A percentile compares a stretch with the other conserved stretches of the same genome.
phyloP scores from a whole-genome alignment of 345 rosid species.

The Jatropha curcas region DNA sequence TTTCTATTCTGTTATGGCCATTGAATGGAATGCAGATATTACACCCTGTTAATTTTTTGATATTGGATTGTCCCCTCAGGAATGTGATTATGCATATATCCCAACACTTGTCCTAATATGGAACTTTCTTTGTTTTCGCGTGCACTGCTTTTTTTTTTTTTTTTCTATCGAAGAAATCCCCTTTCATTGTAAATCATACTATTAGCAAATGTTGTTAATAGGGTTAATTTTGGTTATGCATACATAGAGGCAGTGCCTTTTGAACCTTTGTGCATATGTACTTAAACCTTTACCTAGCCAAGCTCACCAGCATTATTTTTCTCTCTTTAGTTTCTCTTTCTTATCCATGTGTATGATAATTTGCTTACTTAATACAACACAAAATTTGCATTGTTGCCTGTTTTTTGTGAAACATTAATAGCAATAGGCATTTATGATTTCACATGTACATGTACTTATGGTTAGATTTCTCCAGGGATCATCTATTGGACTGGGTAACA shows the following conservation, averaged over 20 bases:
- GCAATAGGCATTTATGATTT: slow-evolving; percentile 5
- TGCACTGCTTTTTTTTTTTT: too few species aligned
- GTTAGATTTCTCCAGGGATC: slow-evolving; percentile 43
- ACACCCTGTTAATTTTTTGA: neutral
- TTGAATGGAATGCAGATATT: neutral
- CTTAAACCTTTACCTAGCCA: neutral
- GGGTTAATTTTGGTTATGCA: neutral
- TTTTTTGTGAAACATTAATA: neutral
- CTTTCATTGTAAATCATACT: neutral
- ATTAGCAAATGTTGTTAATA: neutral
- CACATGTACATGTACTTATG: slow-evolving; percentile 7
- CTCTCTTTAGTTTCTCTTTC: too few species aligned
- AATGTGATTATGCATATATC: neutral
- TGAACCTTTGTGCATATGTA: neutral
- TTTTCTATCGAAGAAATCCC: neutral
- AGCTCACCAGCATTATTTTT: too few species aligned
- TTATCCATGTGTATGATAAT: neutral
- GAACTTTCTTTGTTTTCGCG: neutral
- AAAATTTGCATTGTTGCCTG: neutral
- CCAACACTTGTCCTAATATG: neutral
- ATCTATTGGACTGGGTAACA: slow-evolving; percentile 49
- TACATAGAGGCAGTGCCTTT: neutral
- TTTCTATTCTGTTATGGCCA: neutral
- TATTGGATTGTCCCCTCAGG: neutral
- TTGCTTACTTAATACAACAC: neutral